phyloP scores from a whole-genome alignment of 768 basidiomycete genomes.

The Fistulinella prunicolor region DNA sequence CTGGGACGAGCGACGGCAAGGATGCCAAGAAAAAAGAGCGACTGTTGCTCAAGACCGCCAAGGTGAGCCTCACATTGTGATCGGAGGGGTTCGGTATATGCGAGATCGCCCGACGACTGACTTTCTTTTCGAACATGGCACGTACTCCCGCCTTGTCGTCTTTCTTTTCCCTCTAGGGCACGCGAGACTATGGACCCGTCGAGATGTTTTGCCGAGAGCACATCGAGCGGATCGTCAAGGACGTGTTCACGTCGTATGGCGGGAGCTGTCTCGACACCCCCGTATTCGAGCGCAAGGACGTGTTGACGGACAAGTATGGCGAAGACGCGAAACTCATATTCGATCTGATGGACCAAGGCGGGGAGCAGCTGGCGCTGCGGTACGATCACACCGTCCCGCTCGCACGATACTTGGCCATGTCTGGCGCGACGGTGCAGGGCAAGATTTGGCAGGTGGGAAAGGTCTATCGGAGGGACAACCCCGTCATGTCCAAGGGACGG shows the following conservation, averaged over 20 bases:
- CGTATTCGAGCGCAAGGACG: conserved; percentile 96
- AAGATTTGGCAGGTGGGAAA: conserved; percentile 99
- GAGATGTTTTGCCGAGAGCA: conserved; percentile 92
- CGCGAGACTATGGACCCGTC: conserved; percentile 87
- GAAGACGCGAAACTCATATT: conserved; percentile 98
- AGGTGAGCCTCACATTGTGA: conserved; percentile 52
- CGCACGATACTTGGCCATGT: conserved; percentile 94
- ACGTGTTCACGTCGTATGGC: conserved; percentile 85
- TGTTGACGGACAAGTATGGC: conserved; percentile 94
- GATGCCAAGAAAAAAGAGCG: conserved; percentile 63
- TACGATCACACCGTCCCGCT: conserved; percentile 98
- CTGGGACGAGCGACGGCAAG: conserved; percentile 37
- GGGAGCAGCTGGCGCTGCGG: conserved; percentile 89
- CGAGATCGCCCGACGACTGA: no score
- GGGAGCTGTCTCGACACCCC: conserved; percentile 95
- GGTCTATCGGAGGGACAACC: conserved; percentile 94
- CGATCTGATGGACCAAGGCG: conserved; percentile 96
- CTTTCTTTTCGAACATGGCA: no score
- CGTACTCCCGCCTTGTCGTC: no score
- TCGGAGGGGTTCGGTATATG: no score
- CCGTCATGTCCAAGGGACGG: conserved; percentile 95
- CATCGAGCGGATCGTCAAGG: conserved; percentile 85
- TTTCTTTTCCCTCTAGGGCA: conserved; percentile 63
- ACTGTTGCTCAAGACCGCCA: conserved; percentile 87
- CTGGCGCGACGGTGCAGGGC: conserved; percentile 70